Evolutionary conservation across 441 rosid genomes (phyloP), one percentile per base, ranked within the genome.

Genomic region (Pelargonium myrrhifolium): DNA sequence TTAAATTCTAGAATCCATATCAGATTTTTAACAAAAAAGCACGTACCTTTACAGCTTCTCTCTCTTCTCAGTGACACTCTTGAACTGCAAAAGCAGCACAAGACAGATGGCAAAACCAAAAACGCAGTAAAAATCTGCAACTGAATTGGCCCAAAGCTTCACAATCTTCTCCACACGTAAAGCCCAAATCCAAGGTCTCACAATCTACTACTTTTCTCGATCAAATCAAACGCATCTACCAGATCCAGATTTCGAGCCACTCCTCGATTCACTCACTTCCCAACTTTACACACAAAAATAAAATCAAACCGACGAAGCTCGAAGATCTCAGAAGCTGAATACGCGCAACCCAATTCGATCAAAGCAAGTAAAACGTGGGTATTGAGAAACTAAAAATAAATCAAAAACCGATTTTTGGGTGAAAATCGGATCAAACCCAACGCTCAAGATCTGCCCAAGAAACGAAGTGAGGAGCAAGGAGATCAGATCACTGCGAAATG

Each of bases 31-130:
- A 3, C 58, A 65, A 67, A 70, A 65, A 59, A 56, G 31, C 22
- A 10, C 31, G 62, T 74, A 76, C 81, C 82, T 70, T 67, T 28
- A 72, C 43, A 74, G 74, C 63, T 62, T 76, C 55, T 71, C 58
- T 43, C 68, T 72, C 67, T 55, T 69, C 24, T 65, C 56, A 21
- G 68, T 64, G 71, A 75, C 67, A 69, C 70, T 40, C 56, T 18
- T 55, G 65, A 60, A 24, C 69, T 65, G 26, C 62, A 39, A 64
- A 68, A 31, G 45, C 26, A 67, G 66, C 76, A 62, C 59, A 68
- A 66, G 68, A 61, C 67, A 64, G 67, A 49, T 66, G 24, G 26
- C 72, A 64, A 71, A 22, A 60, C 47, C 51, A 58, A 64, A 59
- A 14, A 40, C 71, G 62, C 75, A 67, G 64, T 4, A 51, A 59